Conservation (phyloP, 208 protist genomes). For the Porcisia deanei region DNA sequence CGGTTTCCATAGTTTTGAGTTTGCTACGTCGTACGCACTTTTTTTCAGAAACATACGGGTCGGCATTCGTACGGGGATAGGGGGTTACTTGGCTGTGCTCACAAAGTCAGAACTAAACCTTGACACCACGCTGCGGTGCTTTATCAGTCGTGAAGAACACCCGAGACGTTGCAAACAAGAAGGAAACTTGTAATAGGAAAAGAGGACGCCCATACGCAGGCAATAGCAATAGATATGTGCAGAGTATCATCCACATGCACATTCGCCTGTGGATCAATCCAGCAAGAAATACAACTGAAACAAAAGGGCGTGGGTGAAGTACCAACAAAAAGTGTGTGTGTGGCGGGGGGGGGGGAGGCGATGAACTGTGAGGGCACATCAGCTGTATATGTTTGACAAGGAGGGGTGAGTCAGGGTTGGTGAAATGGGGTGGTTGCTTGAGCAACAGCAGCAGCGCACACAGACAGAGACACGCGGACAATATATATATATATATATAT, state of each 20-base stretch:
- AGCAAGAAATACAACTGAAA: not conserved
- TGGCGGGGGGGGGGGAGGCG: too few species aligned
- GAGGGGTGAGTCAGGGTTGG: not conserved
- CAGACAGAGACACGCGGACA: constrained; percentile 4
- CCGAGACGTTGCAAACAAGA: constrained; percentile 11
- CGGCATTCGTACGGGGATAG: not conserved
- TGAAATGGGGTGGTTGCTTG: not conserved
- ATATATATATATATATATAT: not conserved
- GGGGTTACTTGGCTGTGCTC: not conserved
- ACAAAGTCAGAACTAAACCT: not conserved
- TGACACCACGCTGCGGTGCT: not conserved
- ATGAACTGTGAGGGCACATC: too few species aligned
- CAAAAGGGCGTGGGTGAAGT: not conserved
- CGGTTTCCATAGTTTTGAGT: too few species aligned
- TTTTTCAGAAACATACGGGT: too few species aligned
- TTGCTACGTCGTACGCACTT: too few species aligned
- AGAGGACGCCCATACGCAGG: not conserved
- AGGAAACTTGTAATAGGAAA: constrained; percentile 2
- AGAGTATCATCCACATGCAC: not conserved
- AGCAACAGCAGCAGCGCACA: not conserved
- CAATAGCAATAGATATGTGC: not conserved
- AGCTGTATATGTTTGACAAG: not conserved
- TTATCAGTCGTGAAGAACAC: not conserved
- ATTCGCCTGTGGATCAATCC: not conserved
- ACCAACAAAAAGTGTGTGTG: not conserved